A percentile compares a stretch with the other conserved stretches of the same genome.
phyloP scores from a whole-genome alignment of 148 eudicot genomes.

The Rhododendron griersonianum region DNA sequence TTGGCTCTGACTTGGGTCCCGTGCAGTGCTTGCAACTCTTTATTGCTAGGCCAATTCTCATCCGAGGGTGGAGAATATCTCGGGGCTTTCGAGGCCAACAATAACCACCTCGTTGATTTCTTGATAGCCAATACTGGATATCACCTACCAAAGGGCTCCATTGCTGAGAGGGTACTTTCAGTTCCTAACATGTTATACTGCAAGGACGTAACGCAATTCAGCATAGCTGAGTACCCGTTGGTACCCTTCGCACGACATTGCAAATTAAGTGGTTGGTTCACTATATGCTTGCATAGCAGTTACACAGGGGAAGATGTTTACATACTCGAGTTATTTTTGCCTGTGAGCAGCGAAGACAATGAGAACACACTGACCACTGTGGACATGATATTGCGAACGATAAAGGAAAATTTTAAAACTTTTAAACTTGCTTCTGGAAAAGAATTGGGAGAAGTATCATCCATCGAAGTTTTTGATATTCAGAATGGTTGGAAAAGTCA shows the following conservation, averaged over 20 bases:
- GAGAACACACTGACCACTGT: background rate
- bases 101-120: background rate
- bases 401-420: conserved; percentile 3
- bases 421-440: conserved; percentile 20
- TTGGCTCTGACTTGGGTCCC: background rate
- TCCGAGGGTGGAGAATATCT: background rate
- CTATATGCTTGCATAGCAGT: conserved; percentile 19
- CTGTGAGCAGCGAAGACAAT: background rate
- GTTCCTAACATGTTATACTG: conserved; percentile 16
- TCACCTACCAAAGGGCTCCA: conserved; percentile 9
- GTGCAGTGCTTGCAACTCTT: background rate
- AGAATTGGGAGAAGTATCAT: background rate
- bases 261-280: conserved; percentile 12
- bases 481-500: background rate
- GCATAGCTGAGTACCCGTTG: conserved; percentile 22
- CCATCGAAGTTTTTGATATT: background rate
- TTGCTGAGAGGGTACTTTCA: conserved; percentile 1
- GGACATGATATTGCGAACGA: background rate
- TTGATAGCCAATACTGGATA: background rate
- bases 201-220: conserved; percentile 14
- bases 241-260: conserved; percentile 22
- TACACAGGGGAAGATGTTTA: conserved; percentile 15
- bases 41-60: background rate
- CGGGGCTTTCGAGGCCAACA: no score
- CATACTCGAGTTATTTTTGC: conserved; percentile 22